Evolutionary conservation across 2,329 filamentous ascomycete species (phyloP), one percentile per base, ranked within the genome.

Genomic region (Sclerotinia trifoliorum): DNA sequence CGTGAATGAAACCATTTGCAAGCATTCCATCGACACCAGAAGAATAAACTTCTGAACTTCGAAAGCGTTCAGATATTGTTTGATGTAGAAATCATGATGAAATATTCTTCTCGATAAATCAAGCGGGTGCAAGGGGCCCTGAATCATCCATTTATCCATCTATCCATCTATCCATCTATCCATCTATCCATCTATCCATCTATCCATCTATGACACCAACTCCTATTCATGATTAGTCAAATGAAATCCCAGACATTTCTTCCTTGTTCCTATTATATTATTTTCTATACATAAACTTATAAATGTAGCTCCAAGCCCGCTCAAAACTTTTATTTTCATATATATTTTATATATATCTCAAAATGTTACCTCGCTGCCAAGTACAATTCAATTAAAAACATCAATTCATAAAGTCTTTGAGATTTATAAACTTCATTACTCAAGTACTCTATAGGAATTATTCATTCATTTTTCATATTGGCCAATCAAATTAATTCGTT

Each of bases 271-370:
- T n/a, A 42, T 21, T 15, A 32, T 15, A 24, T 13, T 21, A 32
- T 32, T 48, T 61, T 48, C 26, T 61, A 35, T 29, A 58, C 39
- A 35, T 35, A 10, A 35, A 35, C 8, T 35, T 35, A 58, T 58
- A 58, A 58, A 58, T 58, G 56, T 8, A 26, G 26, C 4, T 58
- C 29, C 39, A 58, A 58, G n/a, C 39, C 56, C n/a, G 24, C 56
- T 26, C 39, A 17, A 46, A 56, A 44, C 21, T 26, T 61, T 61
- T 11, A 48, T 48, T 44, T 58, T n/a, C 13, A 57, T 57, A n/a
- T n/a, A 57, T n/a, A 56, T 21, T 26, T 5, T 6, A 48, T 21
- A 42, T 35, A 56, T 56, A 13, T 32, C 26, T 2, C 32, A 32
- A 10, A 57, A 42, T n/a, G 35, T 42, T 26, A 42, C n/a, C 35